Evolutionary conservation across 75 land plant species (phyloP), one percentile per base, ranked within the genome.

Genomic region (Picea glauca): DNA sequence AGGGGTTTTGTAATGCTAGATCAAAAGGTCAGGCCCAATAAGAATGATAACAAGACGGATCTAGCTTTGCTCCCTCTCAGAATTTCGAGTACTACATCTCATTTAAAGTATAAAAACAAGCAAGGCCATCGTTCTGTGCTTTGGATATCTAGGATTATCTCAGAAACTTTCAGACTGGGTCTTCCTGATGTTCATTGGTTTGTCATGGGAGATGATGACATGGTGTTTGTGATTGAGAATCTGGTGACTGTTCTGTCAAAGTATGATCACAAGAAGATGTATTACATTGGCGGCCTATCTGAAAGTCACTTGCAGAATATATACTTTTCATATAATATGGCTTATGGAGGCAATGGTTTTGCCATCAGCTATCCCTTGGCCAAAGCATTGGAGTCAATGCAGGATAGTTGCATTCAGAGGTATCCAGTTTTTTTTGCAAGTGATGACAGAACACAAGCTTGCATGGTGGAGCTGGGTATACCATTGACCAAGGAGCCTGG

Each of bases 401-500:
- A 26, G 26, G 26, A 26, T 26, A 26, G 26, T 26, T 26, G 26
- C 26, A 26, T 26, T 26, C 26, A 26, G 26, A 26, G 26, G 26
- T 26, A 26, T 26, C 26, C 26, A 26, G 26, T 26, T 26, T 26
- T 26, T 0, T 26, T 26, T 26, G 26, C 26, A 26, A 26, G 26
- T 26, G 26, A 26, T 26, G 26, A 26, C 26, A 26, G 26, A 26
- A 26, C 0, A 26, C 26, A 26, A 26, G 26, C 26, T 26, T 26
- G 26, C 26, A 26, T 26, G 26, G 26, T 26, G 26, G 94, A 92
- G 80, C 85, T 93, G 76, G 96, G 96, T 23, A 92, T 91, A 11
- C 91, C 96, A 11, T 90, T 93, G 78, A 89, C 91, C 46, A 87
- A 81, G 60, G 92, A 93, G 83, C 83, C 87, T 73, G 96, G 96